Base-by-base conservation (phyloP, 2,329 filamentous ascomycete species). In the Hymenoscyphus repandus region DNA sequence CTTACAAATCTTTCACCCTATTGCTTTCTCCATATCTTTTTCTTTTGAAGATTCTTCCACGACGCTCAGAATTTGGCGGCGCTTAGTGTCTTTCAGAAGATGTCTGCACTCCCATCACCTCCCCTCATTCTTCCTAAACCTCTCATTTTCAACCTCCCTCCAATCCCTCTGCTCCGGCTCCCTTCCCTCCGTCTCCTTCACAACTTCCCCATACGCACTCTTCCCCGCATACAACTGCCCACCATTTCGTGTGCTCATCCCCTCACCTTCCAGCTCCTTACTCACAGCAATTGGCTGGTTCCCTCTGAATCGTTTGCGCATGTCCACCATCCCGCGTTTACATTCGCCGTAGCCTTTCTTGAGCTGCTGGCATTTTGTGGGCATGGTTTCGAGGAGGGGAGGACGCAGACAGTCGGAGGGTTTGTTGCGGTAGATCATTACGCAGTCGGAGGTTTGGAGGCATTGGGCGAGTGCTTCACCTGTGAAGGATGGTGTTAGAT, bases 221-320 rank as follows among this genome's bases (percentile, higher is more conserved):
- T 82, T 82, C 31, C 90, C 90, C 13, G 84, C 88, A 68, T 95
- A 95, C 59, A 95, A 69, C 73, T 93, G 85, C 65, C 83, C 80
- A 3, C 79, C 58, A 43, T 54, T 27, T 7, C 22, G 59, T 34
- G 58, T 63, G 10, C 13, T 13, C 49, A 74, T 71, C 55, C 74
- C 75, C 10, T 73, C 72, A 22, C 73, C 73, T 59, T 88, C 83
- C 50, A 80, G 69, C 58, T 85, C 76, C 65, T 83, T 77, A 62
- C 83, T 72, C 52, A 75, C 71, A 20, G 82, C 77, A 58, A 95
- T 84, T 48, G 93, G 90, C 68, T 90, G 82, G 74, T 97, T 97
- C 52, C 93, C 93, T 50, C 93, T 82, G 72, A 99, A 97, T 32
- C 93, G 86, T 74, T 97, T 97, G 69, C 93, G 88, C 93, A 99